Percentiles rank a stretch among this genome's conserved stretches.
Conservation (phyloP, 495 filamentous ascomycete genomes). For the Geoglossum glabrum region DNA sequence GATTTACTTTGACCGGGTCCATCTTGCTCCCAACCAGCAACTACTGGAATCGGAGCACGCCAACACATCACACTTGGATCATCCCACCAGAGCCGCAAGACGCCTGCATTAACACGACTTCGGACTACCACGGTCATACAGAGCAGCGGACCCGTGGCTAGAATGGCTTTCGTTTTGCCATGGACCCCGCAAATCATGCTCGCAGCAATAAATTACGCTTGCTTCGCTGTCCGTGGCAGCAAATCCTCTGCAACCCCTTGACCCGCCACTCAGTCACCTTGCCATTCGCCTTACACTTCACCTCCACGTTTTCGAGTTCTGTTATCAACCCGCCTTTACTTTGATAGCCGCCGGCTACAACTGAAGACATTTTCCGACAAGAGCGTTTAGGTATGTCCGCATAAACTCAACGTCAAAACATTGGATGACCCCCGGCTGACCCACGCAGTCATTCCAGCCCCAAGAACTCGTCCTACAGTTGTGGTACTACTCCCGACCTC, state of each 20-base stretch:
- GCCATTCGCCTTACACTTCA: constrained; percentile 1
- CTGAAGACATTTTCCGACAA: neutral
- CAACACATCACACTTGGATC: constrained; percentile 57
- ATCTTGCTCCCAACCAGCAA: neutral
- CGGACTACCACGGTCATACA: constrained; percentile 1
- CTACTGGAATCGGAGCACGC: constrained; percentile 72
- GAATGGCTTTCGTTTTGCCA: neutral
- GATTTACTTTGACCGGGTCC: neutral
- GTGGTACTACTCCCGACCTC: neutral
- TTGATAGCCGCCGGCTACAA: neutral
- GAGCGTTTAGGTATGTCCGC: neutral
- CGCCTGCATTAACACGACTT: neutral
- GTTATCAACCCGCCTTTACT: neutral
- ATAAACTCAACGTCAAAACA: neutral
- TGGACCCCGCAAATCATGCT: constrained; percentile 1
- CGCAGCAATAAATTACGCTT: constrained; percentile 4
- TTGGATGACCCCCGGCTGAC: neutral
- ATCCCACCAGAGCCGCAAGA: constrained; percentile 2
- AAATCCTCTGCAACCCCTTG: constrained; percentile 3
- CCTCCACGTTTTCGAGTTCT: constrained; percentile 2
- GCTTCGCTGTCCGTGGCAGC: constrained; percentile 1
- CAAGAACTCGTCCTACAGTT: neutral
- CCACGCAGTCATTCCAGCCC: neutral
- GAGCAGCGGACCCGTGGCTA: neutral
- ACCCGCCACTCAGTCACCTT: constrained; percentile 1